phyloP scores from a whole-genome alignment of 371 early-diverging fungal species.

The Vairimorpha apis region DNA sequence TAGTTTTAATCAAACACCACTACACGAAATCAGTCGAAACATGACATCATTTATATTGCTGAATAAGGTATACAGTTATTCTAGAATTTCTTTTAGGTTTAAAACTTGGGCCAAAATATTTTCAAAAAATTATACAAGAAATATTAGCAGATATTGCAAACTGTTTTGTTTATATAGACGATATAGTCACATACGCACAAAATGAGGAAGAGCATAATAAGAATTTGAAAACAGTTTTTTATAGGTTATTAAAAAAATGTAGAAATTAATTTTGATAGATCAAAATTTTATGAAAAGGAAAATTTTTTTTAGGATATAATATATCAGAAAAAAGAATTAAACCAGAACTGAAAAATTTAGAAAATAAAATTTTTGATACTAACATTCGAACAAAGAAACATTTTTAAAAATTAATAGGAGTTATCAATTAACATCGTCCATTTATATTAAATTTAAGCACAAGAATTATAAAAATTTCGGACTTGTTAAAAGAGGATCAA shows the following conservation, averaged over 20 bases:
- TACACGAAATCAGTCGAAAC: constrained; percentile 19
- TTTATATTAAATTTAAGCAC: neutral
- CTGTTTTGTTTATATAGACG: constrained; percentile 30
- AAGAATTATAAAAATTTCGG: neutral
- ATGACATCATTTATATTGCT: constrained; percentile 61
- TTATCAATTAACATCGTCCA: neutral
- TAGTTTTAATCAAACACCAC: constrained; percentile 54
- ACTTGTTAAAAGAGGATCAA: neutral
- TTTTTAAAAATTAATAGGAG: no score
- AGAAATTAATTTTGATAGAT: neutral
- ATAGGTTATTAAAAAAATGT: neutral
- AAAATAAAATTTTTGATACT: neutral
- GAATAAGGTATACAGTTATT: constrained; percentile 55
- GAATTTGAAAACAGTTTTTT: neutral
- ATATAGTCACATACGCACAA: constrained; percentile 16
- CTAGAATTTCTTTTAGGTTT: neutral
- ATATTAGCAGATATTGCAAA: neutral
- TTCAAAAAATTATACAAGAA: constrained; percentile 25
- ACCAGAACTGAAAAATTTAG: neutral
- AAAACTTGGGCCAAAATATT: constrained; percentile 12
- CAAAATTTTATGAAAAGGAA: neutral
- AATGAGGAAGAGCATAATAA: constrained; percentile 11
- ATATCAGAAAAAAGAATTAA: neutral
- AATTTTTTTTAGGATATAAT: neutral
- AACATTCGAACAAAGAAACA: neutral